A percentile compares a stretch with the other conserved stretches of the same genome.
These are phyloP conservation scores for Dissophora globulifera DNA, from an alignment of 192 early-diverging fungal species.

Conservation along the genomic window DNA sequence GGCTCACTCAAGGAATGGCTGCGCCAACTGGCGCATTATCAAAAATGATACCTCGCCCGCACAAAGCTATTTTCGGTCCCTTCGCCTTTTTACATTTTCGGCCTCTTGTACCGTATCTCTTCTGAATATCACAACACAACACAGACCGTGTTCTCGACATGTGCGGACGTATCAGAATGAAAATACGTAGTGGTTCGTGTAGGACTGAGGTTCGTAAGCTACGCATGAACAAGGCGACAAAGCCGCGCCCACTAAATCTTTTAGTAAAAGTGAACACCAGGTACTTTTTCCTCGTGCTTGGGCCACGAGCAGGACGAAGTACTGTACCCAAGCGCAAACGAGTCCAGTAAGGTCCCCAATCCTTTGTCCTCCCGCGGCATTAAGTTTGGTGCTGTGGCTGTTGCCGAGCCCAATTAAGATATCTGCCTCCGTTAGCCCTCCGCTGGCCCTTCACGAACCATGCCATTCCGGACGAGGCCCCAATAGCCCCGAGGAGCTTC, in stretches of 20 bases:
- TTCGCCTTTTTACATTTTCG: no score
- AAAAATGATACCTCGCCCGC: no score
- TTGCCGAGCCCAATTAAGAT: conserved; percentile 2
- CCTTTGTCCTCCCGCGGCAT: conserved; percentile 37
- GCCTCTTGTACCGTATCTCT: no score
- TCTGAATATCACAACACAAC: no score
- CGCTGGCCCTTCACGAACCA: conserved; percentile 53
- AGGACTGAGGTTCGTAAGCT: conserved; percentile 15
- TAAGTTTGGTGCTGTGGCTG: conserved; percentile 28
- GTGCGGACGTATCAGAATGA: not conserved
- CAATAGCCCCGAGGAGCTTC: no score
- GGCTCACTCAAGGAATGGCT: conserved; percentile 37
- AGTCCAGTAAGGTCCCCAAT: conserved; percentile 14
- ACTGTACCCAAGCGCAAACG: conserved; percentile 10
- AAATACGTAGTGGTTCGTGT: conserved; percentile 16
- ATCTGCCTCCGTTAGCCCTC: no score
- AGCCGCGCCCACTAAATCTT: conserved; percentile 6
- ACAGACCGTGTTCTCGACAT: no score
- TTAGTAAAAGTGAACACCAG: conserved; percentile 28
- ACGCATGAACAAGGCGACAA: no score
- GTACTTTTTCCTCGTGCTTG: conserved; percentile 8
- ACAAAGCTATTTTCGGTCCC: no score
- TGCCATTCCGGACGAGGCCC: conserved; percentile 24
- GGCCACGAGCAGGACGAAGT: conserved; percentile 8
- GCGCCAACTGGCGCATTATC: conserved; percentile 21